A percentile compares a stretch with the other conserved stretches of the same genome.
phyloP scores from a whole-genome alignment of 345 rosid species.

The Nephelium lappaceum region DNA sequence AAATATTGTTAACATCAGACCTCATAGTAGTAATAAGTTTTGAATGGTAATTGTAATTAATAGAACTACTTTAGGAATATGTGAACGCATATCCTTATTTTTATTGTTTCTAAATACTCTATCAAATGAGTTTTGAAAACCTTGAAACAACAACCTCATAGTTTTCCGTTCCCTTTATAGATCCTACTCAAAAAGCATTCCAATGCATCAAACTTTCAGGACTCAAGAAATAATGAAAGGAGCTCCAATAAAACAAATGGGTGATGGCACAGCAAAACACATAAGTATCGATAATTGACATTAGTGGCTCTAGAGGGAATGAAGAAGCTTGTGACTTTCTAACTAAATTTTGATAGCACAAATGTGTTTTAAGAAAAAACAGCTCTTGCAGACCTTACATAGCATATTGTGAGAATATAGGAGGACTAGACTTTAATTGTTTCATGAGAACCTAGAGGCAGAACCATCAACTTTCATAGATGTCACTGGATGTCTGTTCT shows the following conservation, averaged over 20 bases:
- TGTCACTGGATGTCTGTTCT: background rate
- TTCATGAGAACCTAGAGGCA: no score
- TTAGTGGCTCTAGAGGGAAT: background rate
- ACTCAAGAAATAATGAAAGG: background rate
- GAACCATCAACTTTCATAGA: background rate
- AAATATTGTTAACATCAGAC: no score
- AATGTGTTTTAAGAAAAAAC: background rate
- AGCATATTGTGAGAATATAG: background rate
- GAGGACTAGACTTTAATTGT: background rate
- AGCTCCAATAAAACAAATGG: background rate
- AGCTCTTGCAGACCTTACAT: background rate
- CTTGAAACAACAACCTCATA: no score
- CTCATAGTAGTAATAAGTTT: no score
- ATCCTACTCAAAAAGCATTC: background rate
- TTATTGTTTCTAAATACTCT: no score
- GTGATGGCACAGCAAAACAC: background rate
- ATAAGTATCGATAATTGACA: background rate
- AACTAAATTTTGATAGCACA: background rate
- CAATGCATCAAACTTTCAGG: constrained; percentile 2
- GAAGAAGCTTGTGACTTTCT: background rate
- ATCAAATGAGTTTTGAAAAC: background rate
- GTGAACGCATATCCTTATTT: background rate
- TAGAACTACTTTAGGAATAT: background rate
- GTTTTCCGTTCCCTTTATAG: no score
- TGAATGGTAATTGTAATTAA: no score